These are phyloP conservation scores for Lactarius quietus DNA, from an alignment of 768 basidiomycete species.

Conservation along the genomic window DNA sequence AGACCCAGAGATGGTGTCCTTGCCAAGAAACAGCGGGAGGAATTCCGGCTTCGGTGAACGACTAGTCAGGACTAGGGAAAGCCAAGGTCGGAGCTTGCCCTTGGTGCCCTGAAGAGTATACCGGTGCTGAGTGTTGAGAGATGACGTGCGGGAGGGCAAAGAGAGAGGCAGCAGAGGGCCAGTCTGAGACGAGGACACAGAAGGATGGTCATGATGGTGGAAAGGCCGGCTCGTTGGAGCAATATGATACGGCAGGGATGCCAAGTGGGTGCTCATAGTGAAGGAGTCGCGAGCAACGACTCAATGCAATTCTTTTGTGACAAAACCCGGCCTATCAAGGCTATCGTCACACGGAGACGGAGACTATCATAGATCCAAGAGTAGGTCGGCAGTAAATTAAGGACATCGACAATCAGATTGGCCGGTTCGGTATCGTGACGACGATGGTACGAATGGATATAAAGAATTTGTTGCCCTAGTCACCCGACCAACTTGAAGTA, in stretches of 20 bases:
- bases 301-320: no score
- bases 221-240: background rate
- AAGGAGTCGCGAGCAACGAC: no score
- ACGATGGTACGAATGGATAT: no score
- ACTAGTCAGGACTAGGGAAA: constrained; percentile 44
- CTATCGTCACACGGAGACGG: background rate
- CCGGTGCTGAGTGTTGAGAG: constrained; percentile 33
- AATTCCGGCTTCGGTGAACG: constrained; percentile 38
- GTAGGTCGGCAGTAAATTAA: background rate
- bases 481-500: no score
- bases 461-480: no score
- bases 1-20: constrained; percentile 47
- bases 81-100: constrained; percentile 44
- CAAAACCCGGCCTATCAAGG: background rate
- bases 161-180: background rate
- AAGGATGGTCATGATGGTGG: background rate
- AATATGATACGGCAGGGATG: no score
- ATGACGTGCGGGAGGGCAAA: background rate
- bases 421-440: no score
- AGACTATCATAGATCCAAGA: background rate
- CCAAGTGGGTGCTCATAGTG: background rate
- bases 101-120: constrained; percentile 40
- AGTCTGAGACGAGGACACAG: background rate
- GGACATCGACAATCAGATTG: background rate
- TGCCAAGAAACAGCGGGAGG: constrained; percentile 46